Evolutionary conservation across 768 basidiomycete species (phyloP).

Genomic region (Pleurotus tuber-regium): DNA sequence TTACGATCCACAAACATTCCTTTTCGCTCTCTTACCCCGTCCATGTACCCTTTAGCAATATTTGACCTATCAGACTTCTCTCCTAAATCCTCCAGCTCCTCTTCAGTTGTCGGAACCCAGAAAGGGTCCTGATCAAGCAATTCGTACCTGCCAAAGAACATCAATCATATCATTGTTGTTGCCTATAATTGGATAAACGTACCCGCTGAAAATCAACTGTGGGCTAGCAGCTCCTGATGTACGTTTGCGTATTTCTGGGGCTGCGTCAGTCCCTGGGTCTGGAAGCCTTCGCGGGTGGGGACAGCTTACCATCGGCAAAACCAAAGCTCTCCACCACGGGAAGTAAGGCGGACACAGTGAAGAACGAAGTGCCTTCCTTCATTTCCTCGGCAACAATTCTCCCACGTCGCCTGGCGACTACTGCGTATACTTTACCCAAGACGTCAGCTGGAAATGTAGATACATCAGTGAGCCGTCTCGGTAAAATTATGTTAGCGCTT

Average conservation of each 20-base stretch:
- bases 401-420: conserved; percentile 88
- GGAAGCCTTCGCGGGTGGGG: too few species aligned
- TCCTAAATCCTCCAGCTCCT: conserved; percentile 94
- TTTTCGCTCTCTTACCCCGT: conserved; percentile 85
- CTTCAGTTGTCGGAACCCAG: conserved; percentile 97
- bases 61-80: conserved; percentile 94
- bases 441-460: conserved; percentile 72
- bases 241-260: conserved; percentile 81
- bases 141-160: conserved; percentile 64
- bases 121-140: conserved; percentile 92
- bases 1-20: conserved; percentile 96
- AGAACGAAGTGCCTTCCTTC: conserved; percentile 96
- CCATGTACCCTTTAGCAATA: conserved; percentile 92
- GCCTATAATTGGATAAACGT: conserved; percentile 22
- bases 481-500: conserved; percentile 9
- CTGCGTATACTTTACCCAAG: conserved; percentile 94
- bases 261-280: too few species aligned
- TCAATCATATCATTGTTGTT: conserved; percentile 13
- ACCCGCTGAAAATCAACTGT: conserved; percentile 96
- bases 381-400: conserved; percentile 96
- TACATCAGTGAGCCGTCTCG: conserved; percentile 7
- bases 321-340: conserved; percentile 98
- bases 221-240: conserved; percentile 98
- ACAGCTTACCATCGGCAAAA: conserved; percentile 82
- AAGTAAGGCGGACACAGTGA: conserved; percentile 85